Evolutionary conservation across 768 basidiomycete species (phyloP).

Genomic region (Trametes maxima): DNA sequence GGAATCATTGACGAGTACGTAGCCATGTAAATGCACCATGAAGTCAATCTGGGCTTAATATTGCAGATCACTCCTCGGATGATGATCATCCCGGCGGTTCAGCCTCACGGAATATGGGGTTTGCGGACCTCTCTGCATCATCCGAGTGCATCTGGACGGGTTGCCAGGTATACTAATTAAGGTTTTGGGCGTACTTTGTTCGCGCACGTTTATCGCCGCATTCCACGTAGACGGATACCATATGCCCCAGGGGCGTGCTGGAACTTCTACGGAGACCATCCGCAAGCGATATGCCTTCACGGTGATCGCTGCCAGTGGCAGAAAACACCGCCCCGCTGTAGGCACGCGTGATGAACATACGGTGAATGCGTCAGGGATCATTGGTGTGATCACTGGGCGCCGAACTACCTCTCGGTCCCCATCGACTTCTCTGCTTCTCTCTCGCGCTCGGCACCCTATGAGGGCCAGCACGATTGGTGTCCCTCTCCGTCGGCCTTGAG

Average conservation of each 20-base stretch:
- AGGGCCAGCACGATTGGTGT: not conserved
- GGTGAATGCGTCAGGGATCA: constrained; percentile 12
- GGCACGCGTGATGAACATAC: not conserved
- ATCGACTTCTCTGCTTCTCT: constrained; percentile 4
- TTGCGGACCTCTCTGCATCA: no score
- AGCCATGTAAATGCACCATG: not conserved
- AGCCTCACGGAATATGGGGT: no score
- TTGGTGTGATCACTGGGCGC: constrained; percentile 8
- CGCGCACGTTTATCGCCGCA: no score
- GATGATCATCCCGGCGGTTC: not conserved
- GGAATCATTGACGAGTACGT: not conserved
- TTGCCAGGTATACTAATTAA: no score
- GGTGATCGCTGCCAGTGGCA: constrained; percentile 1
- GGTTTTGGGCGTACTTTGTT: no score
- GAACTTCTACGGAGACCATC: not conserved
- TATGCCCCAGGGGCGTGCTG: not conserved
- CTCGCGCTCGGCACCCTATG: constrained; percentile 7
- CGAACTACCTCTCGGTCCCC: not conserved
- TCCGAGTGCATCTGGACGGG: no score
- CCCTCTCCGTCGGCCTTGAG: not conserved
- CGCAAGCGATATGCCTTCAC: not conserved
- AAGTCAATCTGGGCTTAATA: constrained; percentile 8
- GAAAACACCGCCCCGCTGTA: constrained; percentile 5
- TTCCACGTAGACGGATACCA: no score
- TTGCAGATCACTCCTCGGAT: not conserved